Base-by-base conservation (phyloP, 75 land plant genomes). In the Cunninghamia lanceolata region DNA sequence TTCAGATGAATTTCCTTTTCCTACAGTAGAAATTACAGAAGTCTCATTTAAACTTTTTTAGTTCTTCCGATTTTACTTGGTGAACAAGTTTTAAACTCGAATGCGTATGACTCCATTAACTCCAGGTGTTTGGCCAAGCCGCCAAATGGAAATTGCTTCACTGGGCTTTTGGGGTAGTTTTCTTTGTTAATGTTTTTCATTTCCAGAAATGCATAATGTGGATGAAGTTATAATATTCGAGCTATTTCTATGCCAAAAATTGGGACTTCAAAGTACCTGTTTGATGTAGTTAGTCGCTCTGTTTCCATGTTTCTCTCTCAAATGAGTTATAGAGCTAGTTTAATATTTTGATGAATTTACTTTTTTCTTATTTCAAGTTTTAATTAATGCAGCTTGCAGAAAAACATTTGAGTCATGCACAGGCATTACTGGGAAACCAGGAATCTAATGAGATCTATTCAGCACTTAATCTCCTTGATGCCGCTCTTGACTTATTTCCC, bases 401-500 rank as follows among this genome's bases (percentile, higher is more conserved):
- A 43, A 92, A 89, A 66, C 89, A 94, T 76, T 39, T 94, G 39
- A 83, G 81, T 42, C 89, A 92, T 21, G 96, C 97, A 13, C 82
- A 87, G 38, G 38, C 56, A 15, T 91, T 96, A 6, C 85, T 96
- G 3, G 91, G 92, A 50, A 91, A 84, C 25, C 90, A 87, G 19
- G 88, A 91, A 2, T 87, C 40, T 6, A 40, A 46, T 56, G 93
- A 91, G 47, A 81, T 87, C 38, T 68, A 89, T 30, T 45, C 89
- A 9, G 95, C 96, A 14, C 82, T 96, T 14, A 56, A 59, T 9
- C 91, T 92, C 17, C 91, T 96, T 46, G 96, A 96, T 83, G 80
- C 91, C 19, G 96, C 97, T 30, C 88, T 96, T 14, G 87, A 89
- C 35, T 54, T 94, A n/a, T 91, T 90, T 2, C 97, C 97, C 3